Percentiles rank a stretch among this genome's conserved stretches.
phyloP scores from a whole-genome alignment of 2,329 filamentous ascomycete species.

The Lasiodiplodia sp. region DNA sequence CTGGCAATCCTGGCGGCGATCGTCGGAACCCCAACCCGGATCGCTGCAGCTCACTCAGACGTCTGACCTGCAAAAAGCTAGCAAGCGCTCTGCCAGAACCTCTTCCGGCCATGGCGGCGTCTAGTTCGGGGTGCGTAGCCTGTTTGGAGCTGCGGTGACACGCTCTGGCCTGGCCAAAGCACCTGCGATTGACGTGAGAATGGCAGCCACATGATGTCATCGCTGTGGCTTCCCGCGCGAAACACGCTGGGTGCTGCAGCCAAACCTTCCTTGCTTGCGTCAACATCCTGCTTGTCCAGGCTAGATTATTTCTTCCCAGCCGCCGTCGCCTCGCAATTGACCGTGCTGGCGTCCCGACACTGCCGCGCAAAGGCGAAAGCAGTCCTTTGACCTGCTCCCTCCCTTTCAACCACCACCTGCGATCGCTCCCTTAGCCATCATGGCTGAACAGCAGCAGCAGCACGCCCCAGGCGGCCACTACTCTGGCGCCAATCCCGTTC shows the following conservation, averaged over 20 bases:
- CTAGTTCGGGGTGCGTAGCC: neutral
- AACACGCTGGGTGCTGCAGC: neutral
- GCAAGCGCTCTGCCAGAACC: neutral
- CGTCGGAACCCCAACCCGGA: slow-evolving; percentile 15
- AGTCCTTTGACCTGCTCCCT: slow-evolving; percentile 5
- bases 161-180: neutral
- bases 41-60: neutral
- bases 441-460: slow-evolving; percentile 52
- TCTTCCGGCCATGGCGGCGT: neutral
- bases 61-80: too few species aligned
- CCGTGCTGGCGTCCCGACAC: neutral
- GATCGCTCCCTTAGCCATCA: neutral
- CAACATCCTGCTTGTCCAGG: slow-evolving; percentile 11
- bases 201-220: slow-evolving; percentile 30
- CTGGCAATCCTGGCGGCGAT: slow-evolving; percentile 16
- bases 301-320: neutral
- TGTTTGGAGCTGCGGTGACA: neutral
- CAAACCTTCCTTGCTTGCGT: slow-evolving; percentile 18
- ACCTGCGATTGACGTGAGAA: slow-evolving; percentile 8
- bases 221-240: neutral
- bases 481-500: slow-evolving; percentile 82
- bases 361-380: slow-evolving; percentile 8
- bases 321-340: slow-evolving; percentile 2
- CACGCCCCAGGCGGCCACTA: slow-evolving; percentile 71
- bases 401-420: slow-evolving; percentile 7